Evolutionary conservation across 768 basidiomycete species (phyloP).

Genomic region (Lentinula sp.): DNA sequence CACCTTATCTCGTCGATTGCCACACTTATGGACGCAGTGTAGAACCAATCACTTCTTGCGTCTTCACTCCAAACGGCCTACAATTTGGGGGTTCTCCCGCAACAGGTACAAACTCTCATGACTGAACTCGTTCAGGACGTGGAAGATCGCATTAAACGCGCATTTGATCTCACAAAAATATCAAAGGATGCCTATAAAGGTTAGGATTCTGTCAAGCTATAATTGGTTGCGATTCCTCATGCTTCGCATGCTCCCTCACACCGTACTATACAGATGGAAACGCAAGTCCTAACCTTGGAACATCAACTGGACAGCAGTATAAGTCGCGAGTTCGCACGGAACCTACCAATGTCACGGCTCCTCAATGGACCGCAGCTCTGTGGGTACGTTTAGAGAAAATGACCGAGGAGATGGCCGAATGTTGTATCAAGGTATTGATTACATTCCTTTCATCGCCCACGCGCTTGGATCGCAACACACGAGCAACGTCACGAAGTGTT

Average conservation of each 20-base stretch:
- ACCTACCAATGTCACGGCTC: constrained; percentile 81
- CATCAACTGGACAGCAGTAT: constrained; percentile 36
- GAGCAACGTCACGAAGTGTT: neutral
- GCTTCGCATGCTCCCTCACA: neutral
- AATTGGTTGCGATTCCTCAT: neutral
- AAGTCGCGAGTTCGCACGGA: constrained; percentile 85
- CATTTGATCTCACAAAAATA: constrained; percentile 84
- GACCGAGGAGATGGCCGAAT: constrained; percentile 83
- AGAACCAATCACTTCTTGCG: constrained; percentile 90
- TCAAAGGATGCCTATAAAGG: constrained; percentile 88
- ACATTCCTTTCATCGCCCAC: constrained; percentile 12
- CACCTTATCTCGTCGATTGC: neutral
- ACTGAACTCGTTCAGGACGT: constrained; percentile 78
- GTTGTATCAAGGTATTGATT: constrained; percentile 72
- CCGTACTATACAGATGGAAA: neutral
- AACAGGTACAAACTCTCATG: constrained; percentile 74
- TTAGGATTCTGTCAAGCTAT: constrained; percentile 18
- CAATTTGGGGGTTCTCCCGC: constrained; percentile 81
- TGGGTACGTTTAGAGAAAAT: constrained; percentile 80
- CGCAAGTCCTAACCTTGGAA: constrained; percentile 1
- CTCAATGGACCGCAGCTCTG: constrained; percentile 77
- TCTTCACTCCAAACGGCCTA: constrained; percentile 95
- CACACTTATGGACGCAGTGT: constrained; percentile 8
- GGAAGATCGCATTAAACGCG: constrained; percentile 69
- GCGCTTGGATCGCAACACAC: neutral